A percentile compares a stretch with the other conserved stretches of the same genome.
These are phyloP conservation scores for Niebla homalea DNA, from an alignment of 495 filamentous ascomycete species.

Conservation along the genomic window DNA sequence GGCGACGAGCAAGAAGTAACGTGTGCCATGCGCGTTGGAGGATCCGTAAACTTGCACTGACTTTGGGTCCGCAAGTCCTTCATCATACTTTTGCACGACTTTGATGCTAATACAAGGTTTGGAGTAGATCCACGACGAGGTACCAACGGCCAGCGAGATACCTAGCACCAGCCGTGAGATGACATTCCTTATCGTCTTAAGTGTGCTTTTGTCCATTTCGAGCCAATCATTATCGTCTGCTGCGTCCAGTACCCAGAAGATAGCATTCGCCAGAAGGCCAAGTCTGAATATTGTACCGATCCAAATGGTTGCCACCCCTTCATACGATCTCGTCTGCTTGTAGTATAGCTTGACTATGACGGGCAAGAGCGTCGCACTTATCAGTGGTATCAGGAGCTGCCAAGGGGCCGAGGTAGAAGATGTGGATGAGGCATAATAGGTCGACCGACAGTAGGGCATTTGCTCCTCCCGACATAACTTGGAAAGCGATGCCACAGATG, in stretches of 20 bases:
- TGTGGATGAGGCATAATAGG: constrained; percentile 83
- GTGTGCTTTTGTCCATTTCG: constrained; percentile 35
- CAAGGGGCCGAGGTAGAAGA: constrained; percentile 89
- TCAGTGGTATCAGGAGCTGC: constrained; percentile 72
- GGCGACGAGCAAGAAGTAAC: constrained; percentile 72
- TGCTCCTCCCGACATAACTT: constrained; percentile 95
- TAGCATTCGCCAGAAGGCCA: constrained; percentile 58
- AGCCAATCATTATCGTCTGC: constrained; percentile 87
- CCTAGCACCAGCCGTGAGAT: constrained; percentile 64
- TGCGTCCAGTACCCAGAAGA: constrained; percentile 83
- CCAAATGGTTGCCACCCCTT: constrained; percentile 71
- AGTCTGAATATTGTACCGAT: constrained; percentile 67
- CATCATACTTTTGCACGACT: constrained; percentile 16
- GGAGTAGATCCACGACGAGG: constrained; percentile 56
- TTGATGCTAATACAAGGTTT: constrained; percentile 60
- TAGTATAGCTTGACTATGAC: constrained; percentile 68
- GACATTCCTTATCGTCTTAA: constrained; percentile 63
- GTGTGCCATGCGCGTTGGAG: constrained; percentile 80
- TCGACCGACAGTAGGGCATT: constrained; percentile 91
- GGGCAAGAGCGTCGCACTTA: constrained; percentile 60
- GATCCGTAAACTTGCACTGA: constrained; percentile 74
- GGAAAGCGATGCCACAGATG: constrained; percentile 72
- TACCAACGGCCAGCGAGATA: constrained; percentile 52
- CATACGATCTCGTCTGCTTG: constrained; percentile 61
- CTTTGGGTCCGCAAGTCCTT: constrained; percentile 27